Base-by-base conservation (phyloP, 345 rosid species). In the Hevea brasiliensis region DNA sequence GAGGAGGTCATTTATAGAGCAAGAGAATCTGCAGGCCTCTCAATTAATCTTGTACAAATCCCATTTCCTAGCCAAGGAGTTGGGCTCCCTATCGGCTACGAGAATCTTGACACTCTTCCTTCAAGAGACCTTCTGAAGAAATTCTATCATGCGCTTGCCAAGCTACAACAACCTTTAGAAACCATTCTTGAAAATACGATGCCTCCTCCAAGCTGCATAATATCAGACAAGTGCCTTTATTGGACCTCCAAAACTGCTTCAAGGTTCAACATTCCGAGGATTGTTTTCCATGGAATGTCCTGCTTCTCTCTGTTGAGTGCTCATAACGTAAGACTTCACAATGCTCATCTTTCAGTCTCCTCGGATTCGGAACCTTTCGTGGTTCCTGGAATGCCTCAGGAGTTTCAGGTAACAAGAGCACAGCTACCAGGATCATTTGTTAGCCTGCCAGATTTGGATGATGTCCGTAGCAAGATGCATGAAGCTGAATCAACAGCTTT, bases 201-300 rank as follows among this genome's bases (percentile, higher is more conserved):
- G 0, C 88, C 77, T 20, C 84, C 82, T 29, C 90, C 93, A 0
- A 89, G 89, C 73, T 93, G 98, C 77, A 86, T 93, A 10, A 79
- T 91, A 45, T 89, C 98, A 8, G 98, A 93, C 65, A 90, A 79
- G 67, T 86, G 83, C 53, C 76, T 93, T 20, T 85, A 80, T 24
- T 93, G 98, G 98, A 89, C 95, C 0, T 61, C 86, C 1, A 66
- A 59, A 74, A 82, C 80, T 0, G 92, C 98, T 0, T 69, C 72
- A 48, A 81, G 65, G 59, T 84, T 93, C 74, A 70, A 82, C n/a
- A 72, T 91, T 47, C 94, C 97, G 0, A 82, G 98, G 71, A 76
- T 93, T 58, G 90, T 89, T 73, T 93, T 93, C 59, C 91, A 91
- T 18, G 97, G 95, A 63, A 88, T 87, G 95, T 73, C 89, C 15